phyloP scores from a whole-genome alignment of 2,329 filamentous ascomycete species.

The Neurospora sp. region DNA sequence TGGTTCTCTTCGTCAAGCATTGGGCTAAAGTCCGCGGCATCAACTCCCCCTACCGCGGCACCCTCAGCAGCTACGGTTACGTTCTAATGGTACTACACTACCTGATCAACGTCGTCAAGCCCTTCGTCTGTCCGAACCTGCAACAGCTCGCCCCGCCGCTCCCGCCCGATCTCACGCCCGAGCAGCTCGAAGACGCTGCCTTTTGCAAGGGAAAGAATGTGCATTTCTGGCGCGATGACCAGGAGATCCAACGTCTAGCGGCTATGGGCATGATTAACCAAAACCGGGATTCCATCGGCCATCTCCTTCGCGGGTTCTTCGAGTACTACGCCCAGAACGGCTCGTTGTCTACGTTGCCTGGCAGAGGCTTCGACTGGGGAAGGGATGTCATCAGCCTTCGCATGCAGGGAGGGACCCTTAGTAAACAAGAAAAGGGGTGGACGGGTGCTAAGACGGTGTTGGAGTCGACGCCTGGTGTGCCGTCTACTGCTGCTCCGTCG shows the following conservation, averaged over 20 bases:
- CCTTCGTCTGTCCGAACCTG: constrained; percentile 77
- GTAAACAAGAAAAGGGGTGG: constrained; percentile 76
- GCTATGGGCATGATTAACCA: constrained; percentile 47
- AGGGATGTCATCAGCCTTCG: constrained; percentile 70
- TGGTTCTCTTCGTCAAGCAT: constrained; percentile 80
- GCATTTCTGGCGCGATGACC: constrained; percentile 68
- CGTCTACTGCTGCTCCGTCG: constrained; percentile 6
- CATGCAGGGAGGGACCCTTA: constrained; percentile 56
- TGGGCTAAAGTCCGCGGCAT: constrained; percentile 83
- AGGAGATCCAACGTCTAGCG: constrained; percentile 54
- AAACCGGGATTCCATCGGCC: constrained; percentile 61
- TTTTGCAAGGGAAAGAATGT: constrained; percentile 58
- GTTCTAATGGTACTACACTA: constrained; percentile 90
- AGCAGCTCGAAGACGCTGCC: constrained; percentile 28
- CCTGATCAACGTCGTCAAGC: constrained; percentile 68
- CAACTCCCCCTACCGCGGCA: constrained; percentile 79
- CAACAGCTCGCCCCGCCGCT: constrained; percentile 46
- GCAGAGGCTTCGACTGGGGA: constrained; percentile 67
- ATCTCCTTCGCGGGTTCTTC: constrained; percentile 74
- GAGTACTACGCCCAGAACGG: constrained; percentile 66
- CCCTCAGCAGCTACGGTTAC: constrained; percentile 82
- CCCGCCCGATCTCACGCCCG: constrained; percentile 27
- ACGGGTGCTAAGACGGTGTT: constrained; percentile 66
- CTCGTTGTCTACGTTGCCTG: constrained; percentile 37
- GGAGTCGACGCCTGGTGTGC: constrained; percentile 27